Evolutionary conservation across 2,329 filamentous ascomycete species (phyloP).

Genomic region (Stemphylium vesicarium): DNA sequence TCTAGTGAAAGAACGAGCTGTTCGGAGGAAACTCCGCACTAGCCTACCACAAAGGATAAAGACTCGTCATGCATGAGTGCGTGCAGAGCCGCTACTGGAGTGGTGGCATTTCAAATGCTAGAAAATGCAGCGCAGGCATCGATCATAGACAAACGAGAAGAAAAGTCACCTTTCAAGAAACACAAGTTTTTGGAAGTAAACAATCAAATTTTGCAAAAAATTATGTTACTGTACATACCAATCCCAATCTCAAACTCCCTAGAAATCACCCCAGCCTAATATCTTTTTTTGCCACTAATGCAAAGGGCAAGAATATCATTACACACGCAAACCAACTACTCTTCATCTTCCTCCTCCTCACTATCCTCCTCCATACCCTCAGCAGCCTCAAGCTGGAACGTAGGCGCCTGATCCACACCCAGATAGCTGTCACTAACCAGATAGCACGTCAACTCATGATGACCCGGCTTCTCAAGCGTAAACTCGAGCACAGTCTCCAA

Average conservation of each 20-base stretch:
- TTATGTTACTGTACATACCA: constrained; percentile 2
- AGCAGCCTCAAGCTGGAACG: constrained; percentile 81
- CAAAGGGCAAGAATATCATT: background rate
- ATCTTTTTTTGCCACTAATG: background rate
- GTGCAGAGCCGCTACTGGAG: background rate
- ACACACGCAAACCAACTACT: constrained; percentile 1
- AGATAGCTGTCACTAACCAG: constrained; percentile 98
- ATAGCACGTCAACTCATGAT: constrained; percentile 88
- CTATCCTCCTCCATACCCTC: constrained; percentile 96
- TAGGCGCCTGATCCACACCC: constrained; percentile 93
- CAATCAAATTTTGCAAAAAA: background rate
- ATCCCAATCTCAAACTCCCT: background rate
- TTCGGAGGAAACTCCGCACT: background rate
- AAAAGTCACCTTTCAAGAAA: too few relatives aligned
- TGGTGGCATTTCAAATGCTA: too few relatives aligned
- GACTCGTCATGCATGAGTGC: background rate
- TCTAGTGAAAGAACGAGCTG: background rate
- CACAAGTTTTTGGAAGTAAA: background rate
- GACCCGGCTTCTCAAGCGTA: constrained; percentile 80
- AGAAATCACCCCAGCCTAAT: background rate
- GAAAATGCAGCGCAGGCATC: too few relatives aligned
- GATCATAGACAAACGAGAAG: too few relatives aligned
- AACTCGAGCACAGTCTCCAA: constrained; percentile 85
- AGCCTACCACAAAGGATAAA: background rate
- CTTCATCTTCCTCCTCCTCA: constrained; percentile 71